phyloP scores from a whole-genome alignment of 2,329 filamentous ascomycete genomes.

The Fonsecaea pedrosoi region DNA sequence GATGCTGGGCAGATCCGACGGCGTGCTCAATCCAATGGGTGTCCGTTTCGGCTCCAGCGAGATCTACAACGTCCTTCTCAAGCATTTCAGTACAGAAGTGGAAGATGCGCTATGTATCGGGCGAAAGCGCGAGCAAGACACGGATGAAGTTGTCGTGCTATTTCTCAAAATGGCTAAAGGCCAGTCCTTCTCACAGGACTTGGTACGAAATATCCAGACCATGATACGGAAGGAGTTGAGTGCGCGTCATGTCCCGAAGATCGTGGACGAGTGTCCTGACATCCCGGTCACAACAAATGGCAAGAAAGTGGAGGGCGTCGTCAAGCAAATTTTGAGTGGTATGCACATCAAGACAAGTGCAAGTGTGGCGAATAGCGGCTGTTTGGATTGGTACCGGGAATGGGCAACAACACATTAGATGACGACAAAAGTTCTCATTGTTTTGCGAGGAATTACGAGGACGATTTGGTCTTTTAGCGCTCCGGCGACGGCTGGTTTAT shows the following conservation, averaged over 20 bases:
- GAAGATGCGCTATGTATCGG: constrained; percentile 90
- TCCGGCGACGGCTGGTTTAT: background rate
- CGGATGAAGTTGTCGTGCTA: constrained; percentile 84
- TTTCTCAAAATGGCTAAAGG: constrained; percentile 79
- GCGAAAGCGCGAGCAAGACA: constrained; percentile 71
- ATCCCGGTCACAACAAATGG: constrained; percentile 93
- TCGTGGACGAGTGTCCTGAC: constrained; percentile 81
- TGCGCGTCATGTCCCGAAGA: constrained; percentile 83
- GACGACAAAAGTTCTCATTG: background rate
- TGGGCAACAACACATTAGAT: constrained; percentile 64
- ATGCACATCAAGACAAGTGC: constrained; percentile 86
- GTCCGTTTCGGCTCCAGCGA: constrained; percentile 93
- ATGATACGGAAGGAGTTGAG: constrained; percentile 79
- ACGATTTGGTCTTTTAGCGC: background rate
- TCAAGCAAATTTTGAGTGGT: constrained; percentile 94
- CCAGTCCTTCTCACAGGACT: constrained; percentile 62
- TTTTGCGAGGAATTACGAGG: background rate
- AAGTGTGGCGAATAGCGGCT: constrained; percentile 89
- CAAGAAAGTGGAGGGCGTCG: constrained; percentile 97
- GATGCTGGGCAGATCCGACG: constrained; percentile 92
- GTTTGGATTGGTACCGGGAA: constrained; percentile 82
- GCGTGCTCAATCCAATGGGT: constrained; percentile 88
- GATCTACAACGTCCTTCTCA: constrained; percentile 92
- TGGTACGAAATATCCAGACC: constrained; percentile 69
- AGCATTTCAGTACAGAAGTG: constrained; percentile 78